Evolutionary conservation across 2,329 filamentous ascomycete genomes (phyloP).

Genomic region (Aspergillus flavus): DNA sequence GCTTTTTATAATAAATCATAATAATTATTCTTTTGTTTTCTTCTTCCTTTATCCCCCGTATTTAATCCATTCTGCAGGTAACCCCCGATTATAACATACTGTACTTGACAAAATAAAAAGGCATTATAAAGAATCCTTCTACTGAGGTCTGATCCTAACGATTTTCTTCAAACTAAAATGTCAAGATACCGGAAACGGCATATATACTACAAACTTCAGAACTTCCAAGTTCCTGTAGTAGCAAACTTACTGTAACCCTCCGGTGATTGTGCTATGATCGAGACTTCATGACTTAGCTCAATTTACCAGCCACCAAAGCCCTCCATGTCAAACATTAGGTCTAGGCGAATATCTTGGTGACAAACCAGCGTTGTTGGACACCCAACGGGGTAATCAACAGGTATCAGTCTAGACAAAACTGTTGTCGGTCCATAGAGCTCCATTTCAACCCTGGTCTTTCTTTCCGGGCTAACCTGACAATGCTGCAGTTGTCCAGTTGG

Average conservation of each 20-base stretch:
- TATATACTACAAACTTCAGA: neutral
- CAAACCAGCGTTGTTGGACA: neutral
- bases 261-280: neutral
- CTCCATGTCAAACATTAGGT: neutral
- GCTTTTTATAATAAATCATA: neutral
- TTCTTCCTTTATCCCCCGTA: neutral
- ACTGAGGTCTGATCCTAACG: neutral
- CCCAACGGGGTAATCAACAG: neutral
- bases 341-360: neutral
- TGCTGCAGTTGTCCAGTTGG: slow-evolving; percentile 12
- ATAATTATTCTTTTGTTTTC: neutral
- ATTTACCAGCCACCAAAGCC: neutral
- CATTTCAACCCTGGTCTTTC: neutral
- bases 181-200: neutral
- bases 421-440: slow-evolving; percentile 9
- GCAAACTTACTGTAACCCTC: neutral
- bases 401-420: neutral
- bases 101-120: neutral
- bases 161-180: neutral
- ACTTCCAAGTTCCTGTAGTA: neutral
- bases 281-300: neutral
- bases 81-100: neutral
- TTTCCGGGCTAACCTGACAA: slow-evolving; percentile 10
- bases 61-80: neutral
- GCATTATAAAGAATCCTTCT: neutral